Base-by-base conservation (phyloP, 352 stramenopile genomes). In the Globisporangium cederbergense region DNA sequence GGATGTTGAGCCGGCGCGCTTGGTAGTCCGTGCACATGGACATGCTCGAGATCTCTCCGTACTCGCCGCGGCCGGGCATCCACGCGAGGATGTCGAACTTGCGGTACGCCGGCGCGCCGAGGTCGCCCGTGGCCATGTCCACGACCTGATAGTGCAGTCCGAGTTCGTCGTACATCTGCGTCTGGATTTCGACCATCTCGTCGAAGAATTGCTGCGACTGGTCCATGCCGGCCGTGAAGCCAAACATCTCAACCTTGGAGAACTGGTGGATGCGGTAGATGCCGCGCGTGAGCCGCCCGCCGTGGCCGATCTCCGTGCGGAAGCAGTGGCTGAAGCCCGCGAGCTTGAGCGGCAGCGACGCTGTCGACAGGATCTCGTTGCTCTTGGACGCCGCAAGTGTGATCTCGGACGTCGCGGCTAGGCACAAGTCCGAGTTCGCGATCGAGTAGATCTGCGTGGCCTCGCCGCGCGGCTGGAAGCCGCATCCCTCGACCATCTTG, bases 21-120 rank as follows among this genome's bases (percentile, higher is more conserved):
- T 97, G 89, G 63, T 95, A 97, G 68, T 97, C 89, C 1, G 88
- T 96, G 80, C 89, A 97, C 76, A 94, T 95, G 64, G 83, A 93
- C 58, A 94, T 83, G 59, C 83, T 95, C 20, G 83, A 89, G 36
- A 97, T 74, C 65, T 97, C 89, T 58, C 86, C 84, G 60, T 89
- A 93, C 66, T 86, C 82, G 3, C 77, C 46, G 25, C 86, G 85
- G 1, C 83, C 88, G 25, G 89, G 89, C 85, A 97, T 95, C 77
- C 83, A 97, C 14, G 86, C 89, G 9, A 96, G 60, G 55, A 97
- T 70, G 60, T 97, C 89, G 51, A 89, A 95, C 65, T 97, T 97
- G 32, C 88, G 81, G 59, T 90, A 90, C 8, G 89, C 89, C 0
- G 88, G 84, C 11, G 81, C 85, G 4, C 88, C 88, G 9, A 97